These are phyloP conservation scores for Azolla pinnata DNA, from an alignment of 75 land plant genomes.

Conservation along the genomic window DNA sequence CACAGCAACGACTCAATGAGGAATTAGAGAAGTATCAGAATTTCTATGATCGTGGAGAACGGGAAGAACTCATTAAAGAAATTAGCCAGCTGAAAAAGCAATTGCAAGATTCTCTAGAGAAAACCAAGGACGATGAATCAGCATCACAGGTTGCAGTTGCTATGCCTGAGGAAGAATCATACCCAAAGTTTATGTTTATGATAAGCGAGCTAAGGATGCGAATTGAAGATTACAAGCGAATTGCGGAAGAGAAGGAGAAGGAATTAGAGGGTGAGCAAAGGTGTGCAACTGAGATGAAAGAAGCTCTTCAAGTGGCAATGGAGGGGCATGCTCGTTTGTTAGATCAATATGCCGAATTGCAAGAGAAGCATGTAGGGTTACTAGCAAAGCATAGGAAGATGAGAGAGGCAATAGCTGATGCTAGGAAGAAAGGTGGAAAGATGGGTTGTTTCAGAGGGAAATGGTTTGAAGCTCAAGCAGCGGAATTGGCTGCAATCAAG, in stretches of 20 bases:
- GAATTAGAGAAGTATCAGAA: conserved; percentile 57
- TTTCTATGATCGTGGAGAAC: conserved; percentile 71
- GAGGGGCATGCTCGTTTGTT: conserved; percentile 75
- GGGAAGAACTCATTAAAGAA: conserved; percentile 69
- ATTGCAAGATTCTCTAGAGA: conserved; percentile 45
- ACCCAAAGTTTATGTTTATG: conserved; percentile 26
- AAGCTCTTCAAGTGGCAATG: conserved; percentile 85
- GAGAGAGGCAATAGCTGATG: conserved; percentile 61
- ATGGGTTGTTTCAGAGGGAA: conserved; percentile 61
- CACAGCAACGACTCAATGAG: conserved; percentile 49
- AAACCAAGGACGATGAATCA: conserved; percentile 27
- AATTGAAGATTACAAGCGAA: conserved; percentile 41
- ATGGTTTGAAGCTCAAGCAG: conserved; percentile 69
- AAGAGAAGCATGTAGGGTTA: conserved; percentile 70
- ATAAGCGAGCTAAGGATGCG: conserved; percentile 59
- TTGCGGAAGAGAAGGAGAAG: conserved; percentile 42
- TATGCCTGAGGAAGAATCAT: neutral
- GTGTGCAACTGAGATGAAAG: conserved; percentile 65
- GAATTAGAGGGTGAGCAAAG: conserved; percentile 60
- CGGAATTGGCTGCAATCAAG: conserved; percentile 62
- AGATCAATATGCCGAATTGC: conserved; percentile 87
- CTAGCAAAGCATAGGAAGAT: conserved; percentile 70
- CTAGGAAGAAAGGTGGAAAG: conserved; percentile 64
- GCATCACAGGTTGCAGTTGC: conserved; percentile 5
- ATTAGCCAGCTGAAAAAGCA: conserved; percentile 57